Evolutionary conservation across 805 yeast genomes (phyloP).

Genomic region (Ogataea sp.): DNA sequence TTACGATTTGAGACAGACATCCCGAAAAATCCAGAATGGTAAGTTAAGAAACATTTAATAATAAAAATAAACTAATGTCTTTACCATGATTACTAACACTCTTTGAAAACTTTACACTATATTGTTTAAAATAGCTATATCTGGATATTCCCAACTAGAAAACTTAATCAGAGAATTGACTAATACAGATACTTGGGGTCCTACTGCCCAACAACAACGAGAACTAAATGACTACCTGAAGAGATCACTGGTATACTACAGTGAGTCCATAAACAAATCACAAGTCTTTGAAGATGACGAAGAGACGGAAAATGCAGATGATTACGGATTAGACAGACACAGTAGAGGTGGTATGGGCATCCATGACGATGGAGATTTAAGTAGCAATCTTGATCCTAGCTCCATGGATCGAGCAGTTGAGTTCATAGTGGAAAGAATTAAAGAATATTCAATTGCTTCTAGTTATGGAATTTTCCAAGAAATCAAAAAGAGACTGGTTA

Average conservation of each 20-base stretch:
- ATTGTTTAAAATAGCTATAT: slow-evolving; percentile 13
- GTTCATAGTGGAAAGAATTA: background rate
- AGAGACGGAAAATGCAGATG: background rate
- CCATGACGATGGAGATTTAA: background rate
- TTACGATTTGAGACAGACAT: slow-evolving; percentile 20
- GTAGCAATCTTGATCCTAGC: background rate
- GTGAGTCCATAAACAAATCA: too few species aligned
- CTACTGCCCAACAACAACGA: slow-evolving; percentile 31
- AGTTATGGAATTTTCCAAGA: background rate
- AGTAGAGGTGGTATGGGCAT: background rate
- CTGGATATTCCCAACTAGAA: slow-evolving; percentile 22
- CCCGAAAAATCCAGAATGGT: slow-evolving; percentile 29
- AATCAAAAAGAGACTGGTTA: slow-evolving; percentile 18
- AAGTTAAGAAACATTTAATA: slow-evolving; percentile 3
- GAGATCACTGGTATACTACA: background rate
- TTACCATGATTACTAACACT: too few species aligned
- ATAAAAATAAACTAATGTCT: too few species aligned
- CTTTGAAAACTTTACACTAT: too few species aligned
- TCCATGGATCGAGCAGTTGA: background rate
- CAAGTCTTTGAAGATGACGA: background rate
- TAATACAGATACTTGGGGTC: slow-evolving; percentile 47
- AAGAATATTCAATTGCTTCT: slow-evolving; percentile 2
- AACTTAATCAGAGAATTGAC: slow-evolving; percentile 34
- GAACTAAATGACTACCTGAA: slow-evolving; percentile 1
- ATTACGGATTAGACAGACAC: background rate